Percentiles rank a stretch among this genome's conserved stretches.
phyloP scores from a whole-genome alignment of 805 yeast species.

The Osmozyma mogii region DNA sequence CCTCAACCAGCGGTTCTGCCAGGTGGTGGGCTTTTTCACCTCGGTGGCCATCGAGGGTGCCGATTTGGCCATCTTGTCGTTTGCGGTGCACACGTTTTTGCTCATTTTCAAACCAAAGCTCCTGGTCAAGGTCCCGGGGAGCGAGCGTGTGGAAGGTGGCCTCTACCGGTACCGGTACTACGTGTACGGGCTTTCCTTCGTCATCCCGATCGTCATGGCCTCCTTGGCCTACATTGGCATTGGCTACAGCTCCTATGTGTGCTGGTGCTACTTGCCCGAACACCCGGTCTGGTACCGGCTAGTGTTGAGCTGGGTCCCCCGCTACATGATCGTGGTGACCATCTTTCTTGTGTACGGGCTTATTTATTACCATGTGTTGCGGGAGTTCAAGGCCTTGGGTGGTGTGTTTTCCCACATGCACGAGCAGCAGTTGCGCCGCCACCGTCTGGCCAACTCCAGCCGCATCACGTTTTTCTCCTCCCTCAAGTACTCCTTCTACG shows the following conservation, averaged over 20 bases:
- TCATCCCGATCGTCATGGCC: slow-evolving; percentile 63
- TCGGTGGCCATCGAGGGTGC: slow-evolving; percentile 79
- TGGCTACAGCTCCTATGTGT: slow-evolving; percentile 49
- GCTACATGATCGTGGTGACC: slow-evolving; percentile 56
- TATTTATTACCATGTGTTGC: slow-evolving; percentile 64
- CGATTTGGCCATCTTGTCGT: slow-evolving; percentile 71
- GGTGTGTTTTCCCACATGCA: slow-evolving; percentile 34
- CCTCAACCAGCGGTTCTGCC: slow-evolving; percentile 44
- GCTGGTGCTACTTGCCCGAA: slow-evolving; percentile 76
- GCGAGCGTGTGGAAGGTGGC: slow-evolving; percentile 58
- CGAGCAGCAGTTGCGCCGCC: slow-evolving; percentile 8
- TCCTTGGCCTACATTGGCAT: slow-evolving; percentile 64
- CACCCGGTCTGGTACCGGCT: slow-evolving; percentile 66
- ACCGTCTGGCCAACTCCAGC: slow-evolving; percentile 10
- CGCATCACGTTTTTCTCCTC: slow-evolving; percentile 30
- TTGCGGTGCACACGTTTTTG: slow-evolving; percentile 76
- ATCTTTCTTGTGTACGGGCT: slow-evolving; percentile 60
- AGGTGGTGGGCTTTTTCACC: slow-evolving; percentile 73
- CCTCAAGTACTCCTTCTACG: slow-evolving; percentile 19
- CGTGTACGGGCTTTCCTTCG: slow-evolving; percentile 50
- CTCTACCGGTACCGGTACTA: slow-evolving; percentile 48
- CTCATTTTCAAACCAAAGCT: slow-evolving; percentile 58
- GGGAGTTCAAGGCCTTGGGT: slow-evolving; percentile 50
- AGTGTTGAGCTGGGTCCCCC: slow-evolving; percentile 74
- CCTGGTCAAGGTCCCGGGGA: slow-evolving; percentile 32